Evolutionary conservation across 2,329 filamentous ascomycete genomes (phyloP), one percentile per base, ranked within the genome.

Genomic region (Plenodomus biglobosus): DNA sequence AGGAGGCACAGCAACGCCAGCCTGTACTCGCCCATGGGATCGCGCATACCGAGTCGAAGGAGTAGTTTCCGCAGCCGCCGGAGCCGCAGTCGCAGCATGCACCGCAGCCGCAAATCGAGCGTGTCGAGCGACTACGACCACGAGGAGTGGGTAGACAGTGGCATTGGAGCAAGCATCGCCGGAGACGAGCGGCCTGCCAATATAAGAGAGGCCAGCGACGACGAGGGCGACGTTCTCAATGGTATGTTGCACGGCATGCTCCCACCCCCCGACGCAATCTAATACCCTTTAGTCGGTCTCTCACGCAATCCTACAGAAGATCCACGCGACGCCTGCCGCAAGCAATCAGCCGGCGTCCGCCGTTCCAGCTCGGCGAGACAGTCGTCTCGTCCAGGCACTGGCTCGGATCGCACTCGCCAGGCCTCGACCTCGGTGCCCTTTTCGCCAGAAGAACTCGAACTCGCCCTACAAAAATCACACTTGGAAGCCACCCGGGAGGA

Each of bases 1-100:
- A 70, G 75, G 20, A 65, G 74, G 44, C 72, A 69, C 56, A 76
- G 73, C 55, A 70, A 72, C 42, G 66, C 73, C 41, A 76, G 73
- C 51, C 61, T 73, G 46, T 78, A 79, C 63, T 74, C 69, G 41
- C 77, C 77, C 30, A 78, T 78, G 76, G 76, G 76, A 34, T 77
- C 73, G 41, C 64, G 76, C 35, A 64, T 75, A 46, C 75, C 75
- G 8, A 76, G 74, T 48, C 68, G 71, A 18, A 63, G 64, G 46
- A 69, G 62, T 56, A 73, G 69, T 55, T 61, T 60, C 37, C 52
- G 56, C 37, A 68, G 61, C 17, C 52, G 64, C 21, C 60, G 66
- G 37, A 69, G 65, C 49, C 64, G 64, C 42, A 64, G 63, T 37
- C 56, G 57, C 24, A 62, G 60, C 42, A 62, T 65, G 46, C 57